Conservation (phyloP, 805 yeast species). For the Starmerella potacharoeniae region DNA sequence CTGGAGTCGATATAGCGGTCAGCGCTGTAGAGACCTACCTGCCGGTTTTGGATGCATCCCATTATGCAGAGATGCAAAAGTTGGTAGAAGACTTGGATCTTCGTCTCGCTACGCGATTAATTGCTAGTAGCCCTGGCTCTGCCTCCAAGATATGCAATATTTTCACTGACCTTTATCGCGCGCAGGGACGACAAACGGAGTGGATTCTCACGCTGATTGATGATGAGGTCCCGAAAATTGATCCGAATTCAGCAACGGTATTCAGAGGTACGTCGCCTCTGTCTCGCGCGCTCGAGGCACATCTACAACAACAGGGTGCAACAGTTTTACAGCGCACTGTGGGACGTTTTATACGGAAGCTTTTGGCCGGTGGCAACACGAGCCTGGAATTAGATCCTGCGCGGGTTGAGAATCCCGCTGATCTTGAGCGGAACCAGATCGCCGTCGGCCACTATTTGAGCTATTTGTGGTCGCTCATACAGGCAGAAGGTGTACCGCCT, state of each 20-base stretch:
- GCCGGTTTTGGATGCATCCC: slow-evolving; percentile 39
- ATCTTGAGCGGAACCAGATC: slow-evolving; percentile 36
- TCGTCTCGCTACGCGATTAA: slow-evolving; percentile 33
- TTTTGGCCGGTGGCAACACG: slow-evolving; percentile 38
- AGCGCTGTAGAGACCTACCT: not conserved
- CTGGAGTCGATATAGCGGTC: slow-evolving; percentile 1
- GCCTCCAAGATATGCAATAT: slow-evolving; percentile 26
- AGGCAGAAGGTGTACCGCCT: slow-evolving; percentile 20
- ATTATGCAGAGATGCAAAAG: slow-evolving; percentile 51
- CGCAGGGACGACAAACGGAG: slow-evolving; percentile 51
- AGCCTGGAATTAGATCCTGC: slow-evolving; percentile 75
- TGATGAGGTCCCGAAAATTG: slow-evolving; percentile 39
- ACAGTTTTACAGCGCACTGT: slow-evolving; percentile 64
- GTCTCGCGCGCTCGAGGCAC: slow-evolving; percentile 70
- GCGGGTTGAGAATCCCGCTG: slow-evolving; percentile 34
- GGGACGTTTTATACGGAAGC: slow-evolving; percentile 51
- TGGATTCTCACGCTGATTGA: slow-evolving; percentile 67
- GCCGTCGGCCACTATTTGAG: slow-evolving; percentile 37
- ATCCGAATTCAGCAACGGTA: slow-evolving; percentile 39
- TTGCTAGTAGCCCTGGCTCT: slow-evolving; percentile 11
- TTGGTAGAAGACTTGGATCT: slow-evolving; percentile 35
- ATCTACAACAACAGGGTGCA: slow-evolving; percentile 64
- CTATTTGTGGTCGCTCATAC: slow-evolving; percentile 21
- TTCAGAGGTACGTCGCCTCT: slow-evolving; percentile 80
- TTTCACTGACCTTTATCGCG: slow-evolving; percentile 62